Evolutionary conservation across 371 early-diverging fungal genomes (phyloP), one percentile per base, ranked within the genome.

Genomic region (Furculomyces boomerangus): DNA sequence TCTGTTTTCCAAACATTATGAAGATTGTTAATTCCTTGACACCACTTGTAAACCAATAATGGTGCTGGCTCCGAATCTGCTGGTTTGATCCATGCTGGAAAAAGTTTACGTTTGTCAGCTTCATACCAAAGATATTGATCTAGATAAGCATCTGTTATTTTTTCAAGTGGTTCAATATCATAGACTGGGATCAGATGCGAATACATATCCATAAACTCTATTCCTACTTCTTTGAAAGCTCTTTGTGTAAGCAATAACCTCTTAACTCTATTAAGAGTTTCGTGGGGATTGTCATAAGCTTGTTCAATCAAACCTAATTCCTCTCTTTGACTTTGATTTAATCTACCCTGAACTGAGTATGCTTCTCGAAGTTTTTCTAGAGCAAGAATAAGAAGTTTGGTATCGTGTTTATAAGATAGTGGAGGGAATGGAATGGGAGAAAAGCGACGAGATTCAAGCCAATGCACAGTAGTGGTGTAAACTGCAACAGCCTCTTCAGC

Each of bases 41-140:
- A 90, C 90, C 90, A 95, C 69, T 97, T 95, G 81, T 94, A 93
- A 13, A 91, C 90, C 31, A 93, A 78, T 57, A 95, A 71, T 59
- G 96, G 95, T 41, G 94, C 88, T 1, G 98, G 94, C 67, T 98
- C 98, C 25, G 88, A 81, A 60, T 99, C 99, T 16, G 86, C 80
- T 8, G 99, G 99, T 62, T 98, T 97, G 65, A 97, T 90, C 93
- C 95, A 97, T 24, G 87, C 77, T 30, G 94, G 93, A 83, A 95
- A 97, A 50, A 95, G 72, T 53, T 88, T 80, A 26, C 83, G 78
- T 70, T 82, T 81, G 58, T 80, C 80, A 14, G 95, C 92, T 63
- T 98, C 97, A 67, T 99, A 97, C 94, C 97, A 98, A 25, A 99
- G 76, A 64, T 98, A 98, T 64, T 96, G 96, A 68, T 97, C 97